Evolutionary conservation across 306 rosid genomes (phyloP), one percentile per base, ranked within the genome.

Genomic region (Parietaria judaica): DNA sequence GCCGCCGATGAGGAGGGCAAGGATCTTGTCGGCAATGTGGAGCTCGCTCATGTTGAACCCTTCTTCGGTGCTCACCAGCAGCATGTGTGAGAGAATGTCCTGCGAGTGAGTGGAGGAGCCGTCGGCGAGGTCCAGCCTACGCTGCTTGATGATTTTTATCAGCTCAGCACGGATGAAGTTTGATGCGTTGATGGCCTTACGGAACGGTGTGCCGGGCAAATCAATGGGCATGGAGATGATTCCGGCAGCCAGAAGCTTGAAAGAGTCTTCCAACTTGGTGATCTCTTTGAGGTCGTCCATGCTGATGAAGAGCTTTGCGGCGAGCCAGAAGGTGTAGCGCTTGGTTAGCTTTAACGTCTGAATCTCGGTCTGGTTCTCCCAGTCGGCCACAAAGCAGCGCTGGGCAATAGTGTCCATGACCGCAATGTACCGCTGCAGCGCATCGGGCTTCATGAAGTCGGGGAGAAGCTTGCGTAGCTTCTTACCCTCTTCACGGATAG

Each of bases 61-160:
- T 11, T 61, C 61, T 36, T 85, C 87, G 44, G 82, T 71, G 50
- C 79, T 65, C 0, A 83, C 43, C 50, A 75, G 53, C 31, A 92
- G 66, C 99, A 92, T 92, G 81, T 92, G 96, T 1, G 99, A 92
- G 58, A 92, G 49, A 13, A 92, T 86, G 11, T 92, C 99, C 63
- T 92, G 95, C 1, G 87, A 71, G 0, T 83, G 45, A 0, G 77
- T 65, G 1, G 96, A 96, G 0, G 68, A 73, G 0, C 85, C 86
- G 55, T 88, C 75, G 0, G 60, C 86, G 58, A 88, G 63, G 68
- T 84, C 95, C 35, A 60, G 4, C 66, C 79, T 85, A 57, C 98
- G 80, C 69, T 83, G 79, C 76, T 66, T 78, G 34, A 91, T 83
- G 45, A 88, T 81, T 36, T 39, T 35, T 46, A 76, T 1, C 9